phyloP scores from a whole-genome alignment of 2,329 filamentous ascomycete genomes.

The Fusarium foetens region DNA sequence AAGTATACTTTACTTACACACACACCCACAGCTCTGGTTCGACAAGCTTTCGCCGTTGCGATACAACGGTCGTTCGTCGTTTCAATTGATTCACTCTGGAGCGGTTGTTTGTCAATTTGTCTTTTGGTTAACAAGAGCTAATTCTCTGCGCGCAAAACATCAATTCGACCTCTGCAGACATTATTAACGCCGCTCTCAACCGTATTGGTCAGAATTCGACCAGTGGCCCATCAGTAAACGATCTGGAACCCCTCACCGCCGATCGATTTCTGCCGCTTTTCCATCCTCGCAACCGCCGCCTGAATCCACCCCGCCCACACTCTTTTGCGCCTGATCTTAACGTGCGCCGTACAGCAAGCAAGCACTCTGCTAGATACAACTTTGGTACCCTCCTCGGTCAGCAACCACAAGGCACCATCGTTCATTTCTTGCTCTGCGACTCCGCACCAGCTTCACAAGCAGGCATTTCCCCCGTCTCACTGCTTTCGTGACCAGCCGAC shows the following conservation, averaged over 20 bases:
- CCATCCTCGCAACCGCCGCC: constrained; percentile 37
- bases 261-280: constrained; percentile 44
- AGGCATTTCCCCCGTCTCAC: constrained; percentile 45
- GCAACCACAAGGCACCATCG: constrained; percentile 35
- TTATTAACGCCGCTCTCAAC: constrained; percentile 19
- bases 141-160: constrained; percentile 3
- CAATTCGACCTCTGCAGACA: constrained; percentile 16
- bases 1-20: constrained; percentile 17
- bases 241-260: constrained; percentile 46
- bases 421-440: constrained; percentile 35
- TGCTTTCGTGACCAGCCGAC: constrained; percentile 42
- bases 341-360: constrained; percentile 35
- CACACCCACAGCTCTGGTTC: constrained; percentile 28
- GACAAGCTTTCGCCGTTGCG: constrained; percentile 29
- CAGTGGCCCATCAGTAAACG: constrained; percentile 37
- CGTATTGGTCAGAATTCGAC: constrained; percentile 28
- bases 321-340: constrained; percentile 45
- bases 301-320: constrained; percentile 40
- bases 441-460: constrained; percentile 36
- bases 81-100: constrained; percentile 6
- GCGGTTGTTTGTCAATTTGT: not conserved
- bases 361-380: constrained; percentile 35
- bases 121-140: not conserved
- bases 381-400: constrained; percentile 43
- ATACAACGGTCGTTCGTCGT: constrained; percentile 24